phyloP scores from a whole-genome alignment of 176 grass and related monocot genomes.

The Puya raimondii region DNA sequence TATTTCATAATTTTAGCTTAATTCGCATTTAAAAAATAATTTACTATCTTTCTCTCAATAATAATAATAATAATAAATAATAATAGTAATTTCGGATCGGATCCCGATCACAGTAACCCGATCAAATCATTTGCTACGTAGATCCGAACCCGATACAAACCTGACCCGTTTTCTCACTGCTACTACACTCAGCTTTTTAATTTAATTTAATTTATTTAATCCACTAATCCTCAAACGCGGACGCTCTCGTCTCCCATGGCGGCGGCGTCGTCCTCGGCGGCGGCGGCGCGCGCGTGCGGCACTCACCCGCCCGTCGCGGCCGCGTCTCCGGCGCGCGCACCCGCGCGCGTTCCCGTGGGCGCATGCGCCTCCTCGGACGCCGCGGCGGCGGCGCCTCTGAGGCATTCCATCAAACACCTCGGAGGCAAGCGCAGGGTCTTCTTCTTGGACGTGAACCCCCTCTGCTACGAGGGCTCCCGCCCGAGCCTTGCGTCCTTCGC shows the following conservation, averaged over 20 bases:
- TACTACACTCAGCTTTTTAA: too few species aligned
- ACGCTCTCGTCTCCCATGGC: slow-evolving; percentile 1
- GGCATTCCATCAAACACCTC: slow-evolving; percentile 50
- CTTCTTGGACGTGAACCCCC: slow-evolving; percentile 70
- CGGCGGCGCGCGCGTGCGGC: background rate
- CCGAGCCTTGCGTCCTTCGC: slow-evolving; percentile 57
- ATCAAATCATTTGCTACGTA: background rate
- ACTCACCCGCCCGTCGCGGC: background rate
- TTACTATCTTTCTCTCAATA: too few species aligned
- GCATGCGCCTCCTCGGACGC: slow-evolving; percentile 6
- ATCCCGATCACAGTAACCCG: too few species aligned
- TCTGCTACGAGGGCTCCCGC: slow-evolving; percentile 60
- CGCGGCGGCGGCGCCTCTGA: slow-evolving; percentile 1
- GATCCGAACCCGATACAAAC: background rate
- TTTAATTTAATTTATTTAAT: too few species aligned
- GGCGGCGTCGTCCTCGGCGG: background rate
- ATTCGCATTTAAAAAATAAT: too few species aligned
- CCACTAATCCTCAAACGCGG: too few species aligned
- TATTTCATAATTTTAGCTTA: too few species aligned
- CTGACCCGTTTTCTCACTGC: background rate
- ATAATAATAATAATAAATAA: too few species aligned
- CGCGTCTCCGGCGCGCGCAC: background rate
- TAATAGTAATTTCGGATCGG: too few species aligned
- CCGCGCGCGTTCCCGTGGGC: background rate
- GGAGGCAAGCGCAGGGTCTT: slow-evolving; percentile 33